Conservation (phyloP, 2,329 filamentous ascomycete species). For the Pseudopyrenochaeta lycopersici region DNA sequence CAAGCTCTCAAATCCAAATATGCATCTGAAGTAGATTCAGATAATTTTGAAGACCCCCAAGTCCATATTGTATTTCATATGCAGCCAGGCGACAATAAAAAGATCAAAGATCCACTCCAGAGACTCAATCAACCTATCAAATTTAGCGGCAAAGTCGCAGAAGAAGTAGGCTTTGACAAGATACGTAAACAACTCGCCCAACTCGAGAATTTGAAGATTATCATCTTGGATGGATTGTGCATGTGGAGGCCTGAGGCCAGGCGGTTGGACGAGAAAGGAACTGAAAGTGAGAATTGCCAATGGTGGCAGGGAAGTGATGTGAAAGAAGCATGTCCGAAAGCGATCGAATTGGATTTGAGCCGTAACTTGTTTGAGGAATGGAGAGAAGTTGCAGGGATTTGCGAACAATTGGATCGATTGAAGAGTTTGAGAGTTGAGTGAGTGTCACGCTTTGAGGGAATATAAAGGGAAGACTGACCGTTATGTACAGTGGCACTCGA, state of each 20-base stretch:
- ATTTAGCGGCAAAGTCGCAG: constrained; percentile 82
- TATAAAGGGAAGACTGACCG: constrained; percentile 10
- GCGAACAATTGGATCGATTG: constrained; percentile 72
- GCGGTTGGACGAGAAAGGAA: constrained; percentile 15
- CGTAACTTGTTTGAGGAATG: constrained; percentile 80
- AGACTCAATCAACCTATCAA: constrained; percentile 64
- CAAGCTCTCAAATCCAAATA: constrained; percentile 87
- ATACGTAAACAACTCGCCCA: constrained; percentile 81
- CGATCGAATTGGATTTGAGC: constrained; percentile 82
- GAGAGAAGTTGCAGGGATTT: constrained; percentile 74
- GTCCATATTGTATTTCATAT: constrained; percentile 42
- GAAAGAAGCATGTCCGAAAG: constrained; percentile 62
- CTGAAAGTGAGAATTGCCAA: constrained; percentile 31
- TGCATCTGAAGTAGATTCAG: constrained; percentile 57
- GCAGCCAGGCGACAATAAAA: constrained; percentile 25
- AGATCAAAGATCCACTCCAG: constrained; percentile 23
- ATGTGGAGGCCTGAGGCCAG: constrained; percentile 58
- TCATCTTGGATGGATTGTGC: constrained; percentile 80
- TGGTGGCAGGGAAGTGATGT: constrained; percentile 59
- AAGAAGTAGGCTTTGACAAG: constrained; percentile 96
- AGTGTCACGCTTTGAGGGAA: constrained; percentile 35
- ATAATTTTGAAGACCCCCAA: constrained; percentile 47
- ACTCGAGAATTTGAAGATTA: constrained; percentile 78
- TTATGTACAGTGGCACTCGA: constrained; percentile 73
- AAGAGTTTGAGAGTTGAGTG: constrained; percentile 76